Conservation (phyloP, 2,329 filamentous ascomycete species). For the Pseudovirgaria hyperparasitica region DNA sequence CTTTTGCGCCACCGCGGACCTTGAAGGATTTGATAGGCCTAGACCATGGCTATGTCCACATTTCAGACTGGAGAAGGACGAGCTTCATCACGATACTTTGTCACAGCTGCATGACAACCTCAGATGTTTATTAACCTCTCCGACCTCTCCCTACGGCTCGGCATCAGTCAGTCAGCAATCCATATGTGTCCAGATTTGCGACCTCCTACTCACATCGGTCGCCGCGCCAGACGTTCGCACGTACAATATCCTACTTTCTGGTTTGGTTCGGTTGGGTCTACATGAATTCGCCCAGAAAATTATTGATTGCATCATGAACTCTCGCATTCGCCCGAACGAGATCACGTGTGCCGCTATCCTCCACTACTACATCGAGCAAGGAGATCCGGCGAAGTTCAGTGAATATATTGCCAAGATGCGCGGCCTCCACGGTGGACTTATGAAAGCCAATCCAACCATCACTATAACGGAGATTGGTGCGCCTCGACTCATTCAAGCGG, state of each 20-base stretch:
- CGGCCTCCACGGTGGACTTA: slow-evolving; percentile 24
- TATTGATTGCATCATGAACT: slow-evolving; percentile 18
- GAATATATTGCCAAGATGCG: slow-evolving; percentile 29
- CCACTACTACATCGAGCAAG: slow-evolving; percentile 22
- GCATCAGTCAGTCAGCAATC: too few relatives aligned
- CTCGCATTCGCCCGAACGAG: slow-evolving; percentile 34
- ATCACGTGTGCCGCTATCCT: slow-evolving; percentile 28
- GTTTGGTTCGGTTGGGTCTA: slow-evolving; percentile 34
- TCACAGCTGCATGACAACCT: too few relatives aligned
- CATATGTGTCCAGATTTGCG: slow-evolving; percentile 36
- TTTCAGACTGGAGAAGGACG: too few relatives aligned
- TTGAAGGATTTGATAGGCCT: too few relatives aligned
- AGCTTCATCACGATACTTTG: too few relatives aligned
- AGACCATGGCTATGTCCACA: too few relatives aligned
- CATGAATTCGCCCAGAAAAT: slow-evolving; percentile 14
- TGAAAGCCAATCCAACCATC: slow-evolving; percentile 26
- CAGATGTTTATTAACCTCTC: too few relatives aligned
- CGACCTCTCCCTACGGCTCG: too few relatives aligned
- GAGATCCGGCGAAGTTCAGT: slow-evolving; percentile 21
- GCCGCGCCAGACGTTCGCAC: slow-evolving; percentile 54
- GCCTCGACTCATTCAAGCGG: slow-evolving; percentile 12
- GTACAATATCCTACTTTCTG: slow-evolving; percentile 58
- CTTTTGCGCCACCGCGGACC: too few relatives aligned
- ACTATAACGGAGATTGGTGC: slow-evolving; percentile 19
- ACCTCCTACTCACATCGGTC: slow-evolving; percentile 52